These are phyloP conservation scores for Kwoniella sp. DNA, from an alignment of 768 basidiomycete genomes.

Conservation along the genomic window DNA sequence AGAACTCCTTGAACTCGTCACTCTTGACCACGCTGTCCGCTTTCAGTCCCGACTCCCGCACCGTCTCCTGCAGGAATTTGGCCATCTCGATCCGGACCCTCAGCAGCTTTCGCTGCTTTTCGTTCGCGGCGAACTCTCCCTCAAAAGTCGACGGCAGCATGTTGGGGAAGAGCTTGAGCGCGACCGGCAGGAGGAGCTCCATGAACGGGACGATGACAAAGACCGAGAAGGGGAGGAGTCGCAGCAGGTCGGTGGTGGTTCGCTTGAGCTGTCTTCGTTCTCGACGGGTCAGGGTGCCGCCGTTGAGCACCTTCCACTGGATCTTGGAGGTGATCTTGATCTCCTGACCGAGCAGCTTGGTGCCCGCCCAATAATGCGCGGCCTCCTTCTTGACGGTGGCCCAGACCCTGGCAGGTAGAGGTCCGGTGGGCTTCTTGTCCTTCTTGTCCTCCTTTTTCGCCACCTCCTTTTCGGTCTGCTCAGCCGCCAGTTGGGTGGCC, in stretches of 20 bases:
- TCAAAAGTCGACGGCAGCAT: constrained; percentile 99
- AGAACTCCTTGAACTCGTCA: constrained; percentile 98
- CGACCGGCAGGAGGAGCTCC: constrained; percentile 93
- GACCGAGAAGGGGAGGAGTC: constrained; percentile 90
- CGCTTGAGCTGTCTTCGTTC: constrained; percentile 91
- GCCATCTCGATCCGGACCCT: constrained; percentile 96
- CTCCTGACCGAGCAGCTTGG: constrained; percentile 89
- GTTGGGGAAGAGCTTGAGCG: constrained; percentile 93
- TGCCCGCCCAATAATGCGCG: constrained; percentile 93
- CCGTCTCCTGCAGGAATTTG: constrained; percentile 96
- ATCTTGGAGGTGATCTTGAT: constrained; percentile 82
- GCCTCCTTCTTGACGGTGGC: constrained; percentile 93
- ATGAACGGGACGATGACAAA: constrained; percentile 97
- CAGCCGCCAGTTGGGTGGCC: constrained; percentile 16
- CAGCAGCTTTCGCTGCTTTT: constrained; percentile 92
- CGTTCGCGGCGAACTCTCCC: constrained; percentile 91
- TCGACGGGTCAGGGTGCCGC: constrained; percentile 82
- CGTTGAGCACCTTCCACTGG: constrained; percentile 87
- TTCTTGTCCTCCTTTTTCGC: constrained; percentile 35
- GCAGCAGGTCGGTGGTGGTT: constrained; percentile 86
- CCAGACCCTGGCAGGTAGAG: constrained; percentile 63
- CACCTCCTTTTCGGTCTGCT: constrained; percentile 22
- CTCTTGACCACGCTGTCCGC: constrained; percentile 83
- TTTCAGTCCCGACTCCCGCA: constrained; percentile 87
- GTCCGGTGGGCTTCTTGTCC: constrained; percentile 22